Percentiles rank a stretch among this genome's conserved stretches.
Evolutionary conservation across 2,329 filamentous ascomycete genomes (phyloP).

Genomic region (Pleoardoris graminearum): DNA sequence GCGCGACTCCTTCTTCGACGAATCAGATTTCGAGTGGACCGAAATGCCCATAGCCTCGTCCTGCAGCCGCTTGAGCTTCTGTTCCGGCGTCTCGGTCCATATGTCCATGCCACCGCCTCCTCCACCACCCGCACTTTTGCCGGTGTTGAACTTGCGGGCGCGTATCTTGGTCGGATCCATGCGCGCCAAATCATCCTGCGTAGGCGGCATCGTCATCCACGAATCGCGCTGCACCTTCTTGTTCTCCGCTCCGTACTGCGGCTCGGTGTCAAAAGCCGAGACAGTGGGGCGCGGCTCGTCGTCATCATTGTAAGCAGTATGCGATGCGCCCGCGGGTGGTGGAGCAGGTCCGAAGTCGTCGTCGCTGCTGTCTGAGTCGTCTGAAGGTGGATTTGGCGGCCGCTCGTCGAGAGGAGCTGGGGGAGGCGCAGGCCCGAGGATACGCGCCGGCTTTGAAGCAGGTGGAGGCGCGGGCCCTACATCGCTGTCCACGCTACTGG

Average conservation of each 20-base stretch:
- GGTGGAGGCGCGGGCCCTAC: conserved; percentile 49
- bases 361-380: conserved; percentile 45
- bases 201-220: conserved; percentile 58
- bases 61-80: conserved; percentile 79
- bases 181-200: conserved; percentile 57
- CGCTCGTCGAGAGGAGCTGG: conserved; percentile 54
- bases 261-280: conserved; percentile 41
- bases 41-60: conserved; percentile 79
- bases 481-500: conserved; percentile 33
- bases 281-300: conserved; percentile 12
- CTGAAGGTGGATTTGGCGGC: conserved; percentile 45
- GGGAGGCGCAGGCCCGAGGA: conserved; percentile 59
- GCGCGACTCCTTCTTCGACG: conserved; percentile 32
- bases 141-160: conserved; percentile 79
- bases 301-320: conserved; percentile 16
- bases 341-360: conserved; percentile 53
- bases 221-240: conserved; percentile 71
- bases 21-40: conserved; percentile 42
- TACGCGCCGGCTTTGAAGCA: conserved; percentile 43
- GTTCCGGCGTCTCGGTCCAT: conserved; percentile 90
- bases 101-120: conserved; percentile 58
- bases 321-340: conserved; percentile 36
- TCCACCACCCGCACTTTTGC: conserved; percentile 58
- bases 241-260: conserved; percentile 32
- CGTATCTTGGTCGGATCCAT: conserved; percentile 83